Evolutionary conservation across 2,329 filamentous ascomycete genomes (phyloP).

Genomic region (Rhynchosporium graminicola): DNA sequence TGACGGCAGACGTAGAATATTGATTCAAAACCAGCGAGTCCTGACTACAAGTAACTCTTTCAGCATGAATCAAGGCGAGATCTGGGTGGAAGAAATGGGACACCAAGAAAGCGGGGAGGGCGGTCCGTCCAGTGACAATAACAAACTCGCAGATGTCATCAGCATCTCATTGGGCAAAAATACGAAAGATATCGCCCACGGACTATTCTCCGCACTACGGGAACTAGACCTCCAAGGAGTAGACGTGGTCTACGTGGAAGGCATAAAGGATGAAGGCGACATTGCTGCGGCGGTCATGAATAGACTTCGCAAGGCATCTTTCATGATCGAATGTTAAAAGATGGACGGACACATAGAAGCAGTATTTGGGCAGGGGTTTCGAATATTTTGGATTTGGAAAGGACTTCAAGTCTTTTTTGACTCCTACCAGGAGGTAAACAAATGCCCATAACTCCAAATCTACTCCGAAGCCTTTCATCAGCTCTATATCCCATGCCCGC

Average conservation of each 20-base stretch:
- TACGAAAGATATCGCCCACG: conserved; percentile 75
- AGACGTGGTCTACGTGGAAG: conserved; percentile 87
- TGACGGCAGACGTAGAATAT: background rate
- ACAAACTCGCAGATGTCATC: conserved; percentile 42
- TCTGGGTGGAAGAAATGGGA: conserved; percentile 16
- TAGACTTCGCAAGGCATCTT: conserved; percentile 75
- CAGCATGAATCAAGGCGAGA: conserved; percentile 24
- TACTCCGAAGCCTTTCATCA: conserved; percentile 23
- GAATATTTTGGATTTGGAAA: background rate
- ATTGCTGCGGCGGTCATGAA: conserved; percentile 89
- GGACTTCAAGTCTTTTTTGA: background rate
- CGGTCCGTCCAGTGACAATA: background rate
- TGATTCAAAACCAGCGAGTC: background rate
- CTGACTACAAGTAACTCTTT: conserved; percentile 19
- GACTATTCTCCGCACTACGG: conserved; percentile 82
- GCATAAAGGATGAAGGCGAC: conserved; percentile 76
- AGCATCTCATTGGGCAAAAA: conserved; percentile 74
- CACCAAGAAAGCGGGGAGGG: background rate
- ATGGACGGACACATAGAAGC: conserved; percentile 12
- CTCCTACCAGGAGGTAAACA: conserved; percentile 17
- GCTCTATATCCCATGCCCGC: conserved; percentile 12
- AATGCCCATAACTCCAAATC: conserved; percentile 29
- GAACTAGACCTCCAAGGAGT: conserved; percentile 80
- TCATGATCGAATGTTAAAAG: conserved; percentile 40
- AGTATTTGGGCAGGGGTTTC: background rate